These are phyloP conservation scores for Didymella exigua DNA, from an alignment of 2,329 filamentous ascomycete species.

Conservation along the genomic window DNA sequence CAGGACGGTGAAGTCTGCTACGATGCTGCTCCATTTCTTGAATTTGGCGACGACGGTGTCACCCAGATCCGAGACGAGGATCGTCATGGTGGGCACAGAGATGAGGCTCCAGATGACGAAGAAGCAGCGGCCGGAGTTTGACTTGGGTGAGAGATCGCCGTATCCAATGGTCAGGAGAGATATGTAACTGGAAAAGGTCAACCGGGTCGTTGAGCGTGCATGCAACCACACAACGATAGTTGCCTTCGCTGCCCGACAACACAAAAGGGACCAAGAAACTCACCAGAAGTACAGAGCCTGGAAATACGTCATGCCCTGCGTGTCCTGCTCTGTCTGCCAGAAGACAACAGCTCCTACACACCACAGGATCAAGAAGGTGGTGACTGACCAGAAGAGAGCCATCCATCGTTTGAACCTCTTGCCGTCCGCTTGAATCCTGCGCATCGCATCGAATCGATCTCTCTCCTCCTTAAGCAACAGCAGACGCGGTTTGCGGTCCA, in stretches of 20 bases:
- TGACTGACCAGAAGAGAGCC: conserved; percentile 69
- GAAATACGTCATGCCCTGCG: conserved; percentile 72
- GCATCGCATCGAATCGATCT: conserved; percentile 79
- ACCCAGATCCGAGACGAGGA: conserved; percentile 66
- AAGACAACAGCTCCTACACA: conserved; percentile 80
- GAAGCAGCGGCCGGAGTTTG: conserved; percentile 79
- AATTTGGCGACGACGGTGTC: conserved; percentile 77
- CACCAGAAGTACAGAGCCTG: conserved; percentile 85
- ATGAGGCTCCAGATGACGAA: conserved; percentile 94
- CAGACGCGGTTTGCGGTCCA: conserved; percentile 51
- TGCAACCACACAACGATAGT: too few relatives aligned
- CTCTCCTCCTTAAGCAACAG: conserved; percentile 64
- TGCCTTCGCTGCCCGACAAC: not conserved
- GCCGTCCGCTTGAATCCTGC: conserved; percentile 73
- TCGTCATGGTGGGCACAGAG: conserved; percentile 85
- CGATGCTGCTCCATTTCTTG: conserved; percentile 63
- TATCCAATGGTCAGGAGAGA: conserved; percentile 86
- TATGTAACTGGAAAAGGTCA: conserved; percentile 47
- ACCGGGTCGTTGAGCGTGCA: not conserved
- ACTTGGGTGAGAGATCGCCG: conserved; percentile 77
- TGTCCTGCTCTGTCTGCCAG: conserved; percentile 61
- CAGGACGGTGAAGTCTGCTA: conserved; percentile 70
- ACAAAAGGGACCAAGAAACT: conserved; percentile 3
- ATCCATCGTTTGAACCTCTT: conserved; percentile 73
- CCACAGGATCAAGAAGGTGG: conserved; percentile 77